Conservation (phyloP, 148 eudicot genomes). For the Limonium bicolor region DNA sequence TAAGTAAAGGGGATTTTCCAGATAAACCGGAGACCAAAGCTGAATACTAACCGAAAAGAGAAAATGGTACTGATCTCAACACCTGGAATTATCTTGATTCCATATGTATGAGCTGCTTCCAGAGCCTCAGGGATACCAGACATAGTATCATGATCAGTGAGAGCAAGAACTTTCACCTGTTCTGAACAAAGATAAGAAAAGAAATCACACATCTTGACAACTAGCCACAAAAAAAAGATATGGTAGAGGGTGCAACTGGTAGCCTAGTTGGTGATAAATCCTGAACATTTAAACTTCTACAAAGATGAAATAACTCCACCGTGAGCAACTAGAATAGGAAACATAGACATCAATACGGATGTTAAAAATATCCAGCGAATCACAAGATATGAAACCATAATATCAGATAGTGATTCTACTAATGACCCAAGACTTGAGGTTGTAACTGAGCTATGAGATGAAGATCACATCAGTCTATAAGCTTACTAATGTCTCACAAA, state of each 20-base stretch:
- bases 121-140: constrained; percentile 88
- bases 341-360: too few species aligned
- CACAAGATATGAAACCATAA: too few species aligned
- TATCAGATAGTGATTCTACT: too few species aligned
- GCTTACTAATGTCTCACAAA: too few species aligned
- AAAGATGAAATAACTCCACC: too few species aligned
- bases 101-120: constrained; percentile 62
- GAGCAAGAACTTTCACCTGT: constrained; percentile 96
- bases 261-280: not conserved
- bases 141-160: constrained; percentile 97
- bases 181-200: constrained; percentile 34
- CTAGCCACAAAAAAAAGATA: not conserved
- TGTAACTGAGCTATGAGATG: too few species aligned
- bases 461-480: too few species aligned
- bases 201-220: constrained; percentile 13
- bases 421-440: too few species aligned
- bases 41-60: constrained; percentile 37
- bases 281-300: not conserved
- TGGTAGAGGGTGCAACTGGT: not conserved
- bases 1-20: too few species aligned
- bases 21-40: too few species aligned
- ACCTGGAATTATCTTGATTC: constrained; percentile 90
- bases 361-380: too few species aligned
- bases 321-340: too few species aligned
- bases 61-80: constrained; percentile 89